A percentile compares a stretch with the other conserved stretches of the same genome.
phyloP scores from a whole-genome alignment of 1,284 basidiomycete species.

The Fomes fomentarius region DNA sequence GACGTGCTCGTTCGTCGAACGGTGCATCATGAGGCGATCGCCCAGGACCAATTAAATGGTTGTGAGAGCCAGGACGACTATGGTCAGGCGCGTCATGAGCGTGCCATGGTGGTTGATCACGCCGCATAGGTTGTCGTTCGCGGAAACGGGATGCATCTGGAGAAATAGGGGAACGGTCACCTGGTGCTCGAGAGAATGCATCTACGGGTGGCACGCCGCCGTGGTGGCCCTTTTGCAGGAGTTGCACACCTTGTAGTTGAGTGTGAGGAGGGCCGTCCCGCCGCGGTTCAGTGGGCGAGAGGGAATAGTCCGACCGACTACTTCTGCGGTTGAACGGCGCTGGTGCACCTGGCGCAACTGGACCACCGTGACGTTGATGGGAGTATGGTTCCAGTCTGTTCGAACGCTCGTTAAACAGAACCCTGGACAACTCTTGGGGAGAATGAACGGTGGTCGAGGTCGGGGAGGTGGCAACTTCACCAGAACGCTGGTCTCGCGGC shows the following conservation, averaged over 20 bases:
- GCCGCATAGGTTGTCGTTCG: constrained; percentile 27
- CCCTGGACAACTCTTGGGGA: constrained; percentile 57
- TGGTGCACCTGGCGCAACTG: constrained; percentile 42
- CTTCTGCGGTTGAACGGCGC: constrained; percentile 41
- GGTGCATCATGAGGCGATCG: constrained; percentile 22
- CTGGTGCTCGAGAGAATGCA: constrained; percentile 22
- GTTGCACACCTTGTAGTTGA: constrained; percentile 44
- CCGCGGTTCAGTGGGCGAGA: constrained; percentile 48
- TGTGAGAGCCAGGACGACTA: neutral
- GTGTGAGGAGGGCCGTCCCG: constrained; percentile 51
- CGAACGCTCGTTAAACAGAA: constrained; percentile 89
- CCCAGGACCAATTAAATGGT: constrained; percentile 11
- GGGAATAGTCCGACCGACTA: constrained; percentile 44
- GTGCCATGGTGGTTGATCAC: constrained; percentile 17
- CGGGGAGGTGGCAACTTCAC: constrained; percentile 37
- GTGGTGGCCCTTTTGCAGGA: constrained; percentile 50
- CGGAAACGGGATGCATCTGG: constrained; percentile 24
- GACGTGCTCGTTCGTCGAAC: constrained; percentile 28
- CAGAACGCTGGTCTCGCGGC: constrained; percentile 46
- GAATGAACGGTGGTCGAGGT: constrained; percentile 48
- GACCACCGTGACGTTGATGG: constrained; percentile 39
- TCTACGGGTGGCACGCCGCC: constrained; percentile 14
- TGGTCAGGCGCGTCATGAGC: constrained; percentile 9
- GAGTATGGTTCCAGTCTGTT: constrained; percentile 82
- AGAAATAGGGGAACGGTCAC: constrained; percentile 24